Evolutionary conservation across 2,329 filamentous ascomycete species (phyloP).

Genomic region (Verruconis gallopava): DNA sequence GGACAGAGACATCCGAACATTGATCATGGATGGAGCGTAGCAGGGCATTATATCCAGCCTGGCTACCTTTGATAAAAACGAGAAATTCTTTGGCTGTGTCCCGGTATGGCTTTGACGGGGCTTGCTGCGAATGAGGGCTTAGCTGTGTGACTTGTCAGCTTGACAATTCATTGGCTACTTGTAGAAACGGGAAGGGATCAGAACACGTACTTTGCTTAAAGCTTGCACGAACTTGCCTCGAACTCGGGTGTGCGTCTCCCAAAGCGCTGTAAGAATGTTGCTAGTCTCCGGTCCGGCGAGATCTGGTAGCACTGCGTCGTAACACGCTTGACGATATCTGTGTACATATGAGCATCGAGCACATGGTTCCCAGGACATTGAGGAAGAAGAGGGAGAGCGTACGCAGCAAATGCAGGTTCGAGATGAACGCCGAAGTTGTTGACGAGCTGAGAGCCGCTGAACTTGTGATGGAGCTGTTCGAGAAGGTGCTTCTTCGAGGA

Average conservation of each 20-base stretch:
- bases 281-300: conserved; percentile 51
- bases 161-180: background rate
- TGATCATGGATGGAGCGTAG: conserved; percentile 59
- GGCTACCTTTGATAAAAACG: conserved; percentile 56
- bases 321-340: conserved; percentile 59
- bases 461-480: background rate
- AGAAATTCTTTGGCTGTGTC: conserved; percentile 73
- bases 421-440: background rate
- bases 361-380: background rate
- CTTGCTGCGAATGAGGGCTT: conserved; percentile 1
- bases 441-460: background rate
- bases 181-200: background rate
- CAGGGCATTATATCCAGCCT: background rate
- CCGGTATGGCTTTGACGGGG: conserved; percentile 26
- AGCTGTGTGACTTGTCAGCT: conserved; percentile 1
- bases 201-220: conserved; percentile 38
- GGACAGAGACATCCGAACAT: conserved; percentile 43
- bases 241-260: conserved; percentile 65
- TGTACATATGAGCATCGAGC: conserved; percentile 2
- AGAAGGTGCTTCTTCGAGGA: background rate
- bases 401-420: background rate
- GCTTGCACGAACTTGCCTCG: conserved; percentile 66
- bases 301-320: conserved; percentile 60
- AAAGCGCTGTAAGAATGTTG: conserved; percentile 58
- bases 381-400: too few relatives aligned